Evolutionary conservation across 192 early-diverging fungal genomes (phyloP), one percentile per base, ranked within the genome.

Genomic region (Coemansia umbellata): DNA sequence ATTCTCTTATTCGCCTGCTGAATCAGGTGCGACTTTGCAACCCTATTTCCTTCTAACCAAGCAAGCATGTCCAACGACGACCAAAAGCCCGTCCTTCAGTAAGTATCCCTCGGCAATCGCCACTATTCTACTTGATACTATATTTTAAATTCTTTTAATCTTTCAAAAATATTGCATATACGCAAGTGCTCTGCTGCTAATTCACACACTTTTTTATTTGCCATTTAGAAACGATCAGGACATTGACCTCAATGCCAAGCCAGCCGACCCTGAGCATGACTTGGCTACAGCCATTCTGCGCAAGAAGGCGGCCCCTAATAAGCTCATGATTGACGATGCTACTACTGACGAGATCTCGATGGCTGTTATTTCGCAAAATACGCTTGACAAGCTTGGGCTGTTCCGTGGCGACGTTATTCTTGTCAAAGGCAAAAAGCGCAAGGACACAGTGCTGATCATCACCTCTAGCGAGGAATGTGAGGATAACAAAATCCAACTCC

Each of bases 261-360:
- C 63, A 8, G 57, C 33, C 26, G 82, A 88, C 66, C 78, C 84
- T 22, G 80, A 78, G 32, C 79, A 91, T 44, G 96, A 99, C 80
- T 79, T 87, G 27, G 88, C 95, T 36, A 90, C 91, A 13, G 96
- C 95, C 44, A 99, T 99, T 65, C 79, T 99, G 45, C 91, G 92
- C 64, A 87, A 89, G 60, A 99, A 99, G 72, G 66, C 89, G 0
- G 87, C 94, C 32, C 92, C 91, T n/a, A 99, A 99, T 82, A 99
- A 99, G 82, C 78, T 99, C 43, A 90, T 99, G 79, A 92, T 99
- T 23, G 96, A 97, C 67, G 95, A 97, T 60, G 91, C 93, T 26
- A 87, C 83, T 53, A 97, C 88, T 66, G 95, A 97, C 62, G 96
- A 99, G 80, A 97, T 95, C 78, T 99, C 96, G 17, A 92, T 99